Base-by-base conservation (phyloP, 2,329 filamentous ascomycete species). In the Colletotrichum sublineola region DNA sequence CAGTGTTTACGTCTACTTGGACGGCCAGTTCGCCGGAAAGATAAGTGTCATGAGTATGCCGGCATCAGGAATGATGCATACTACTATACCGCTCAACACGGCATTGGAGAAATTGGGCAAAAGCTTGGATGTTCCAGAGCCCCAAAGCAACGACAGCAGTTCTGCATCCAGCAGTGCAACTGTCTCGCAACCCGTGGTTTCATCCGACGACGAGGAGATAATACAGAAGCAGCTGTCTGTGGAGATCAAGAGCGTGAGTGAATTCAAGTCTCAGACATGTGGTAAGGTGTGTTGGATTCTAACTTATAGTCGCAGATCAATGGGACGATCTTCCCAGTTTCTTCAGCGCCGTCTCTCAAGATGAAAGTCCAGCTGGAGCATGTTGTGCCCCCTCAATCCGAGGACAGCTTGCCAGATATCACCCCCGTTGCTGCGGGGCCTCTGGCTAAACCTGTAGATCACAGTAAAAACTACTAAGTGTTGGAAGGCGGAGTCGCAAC, bases 1-100 rank as follows among this genome's bases (percentile, higher is more conserved):
- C 71, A 76, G 77, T 40, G 77, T 84, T 60, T 76, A 79, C 57
- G 62, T 84, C 53, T 82, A 78, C 50, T 73, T 84, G 29, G 76
- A 77, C 29, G 79, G 77, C 38, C 76, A 79, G 66, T 74, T 74
- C 18, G 79, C 80, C 20, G 82, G 81, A 29, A 80, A 77, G 53
- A 75, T 83, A 57, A 79, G 81, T 1, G 76, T 84, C 60, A 81
- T 84, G 80, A 76, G 75, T 68, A 65, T 65, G 62, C 62, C 62
- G 38, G 29, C 24, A 3, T 56, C 62, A 2, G 50, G 62, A 24
- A 29, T 44, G 2, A 36, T 65, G 50, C 62, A 65, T 12, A 65
- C 29, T 11, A 56, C 50, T 4, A 50, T 65, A 1, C 38, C 62
- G 29, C 62, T 65, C 2, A 65, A 56, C 50, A 56, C 20, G 3